Evolutionary conservation across 371 early-diverging fungal genomes (phyloP).

Genomic region (Mucor mucedo): DNA sequence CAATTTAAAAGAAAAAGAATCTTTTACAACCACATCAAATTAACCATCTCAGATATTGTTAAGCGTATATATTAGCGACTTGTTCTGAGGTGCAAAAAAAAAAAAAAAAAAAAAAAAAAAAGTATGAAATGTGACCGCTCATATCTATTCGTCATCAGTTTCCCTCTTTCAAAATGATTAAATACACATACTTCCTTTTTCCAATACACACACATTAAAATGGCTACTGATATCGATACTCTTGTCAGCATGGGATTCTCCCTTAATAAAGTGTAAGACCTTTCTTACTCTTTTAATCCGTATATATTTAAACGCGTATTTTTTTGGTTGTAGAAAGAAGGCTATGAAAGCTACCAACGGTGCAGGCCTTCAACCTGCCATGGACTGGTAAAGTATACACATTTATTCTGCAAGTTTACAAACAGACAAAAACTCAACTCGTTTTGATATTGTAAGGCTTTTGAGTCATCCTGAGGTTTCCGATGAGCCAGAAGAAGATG

Average conservation of each 20-base stretch:
- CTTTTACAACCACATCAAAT: too few species aligned
- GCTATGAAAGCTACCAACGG: constrained; percentile 81
- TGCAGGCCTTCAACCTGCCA: constrained; percentile 85
- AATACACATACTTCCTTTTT: not conserved
- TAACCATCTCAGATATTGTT: not conserved
- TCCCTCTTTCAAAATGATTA: too few species aligned
- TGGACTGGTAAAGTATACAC: constrained; percentile 74
- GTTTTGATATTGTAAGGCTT: constrained; percentile 53
- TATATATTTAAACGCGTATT: too few species aligned
- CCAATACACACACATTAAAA: constrained; percentile 12
- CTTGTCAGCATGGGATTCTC: constrained; percentile 84
- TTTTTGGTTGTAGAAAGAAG: constrained; percentile 38
- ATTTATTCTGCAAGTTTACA: not conserved
- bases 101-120: not conserved
- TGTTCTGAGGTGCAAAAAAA: not conserved
- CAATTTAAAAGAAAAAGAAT: too few species aligned
- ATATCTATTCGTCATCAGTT: constrained; percentile 1
- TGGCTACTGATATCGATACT: constrained; percentile 67
- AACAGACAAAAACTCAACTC: not conserved
- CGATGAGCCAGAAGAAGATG: constrained; percentile 64
- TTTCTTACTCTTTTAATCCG: too few species aligned
- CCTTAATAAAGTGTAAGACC: constrained; percentile 66
- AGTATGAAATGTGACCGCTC: not conserved
- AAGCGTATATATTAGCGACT: not conserved
- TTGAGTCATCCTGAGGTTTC: constrained; percentile 77